phyloP scores from a whole-genome alignment of 2,329 filamentous ascomycete genomes.

The Fusarium coicis region DNA sequence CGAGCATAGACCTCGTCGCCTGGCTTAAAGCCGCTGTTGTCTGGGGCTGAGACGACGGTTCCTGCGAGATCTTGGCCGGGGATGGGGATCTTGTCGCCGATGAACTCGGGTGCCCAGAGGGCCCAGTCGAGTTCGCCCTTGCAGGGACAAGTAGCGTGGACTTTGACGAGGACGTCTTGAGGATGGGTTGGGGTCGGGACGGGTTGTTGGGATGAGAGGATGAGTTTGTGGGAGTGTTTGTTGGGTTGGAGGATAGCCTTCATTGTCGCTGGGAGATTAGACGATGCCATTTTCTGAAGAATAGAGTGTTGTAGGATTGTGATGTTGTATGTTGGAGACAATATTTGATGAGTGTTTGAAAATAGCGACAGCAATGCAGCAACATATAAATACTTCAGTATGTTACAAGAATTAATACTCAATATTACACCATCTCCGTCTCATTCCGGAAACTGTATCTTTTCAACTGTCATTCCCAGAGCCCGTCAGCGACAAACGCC shows the following conservation, averaged over 20 bases:
- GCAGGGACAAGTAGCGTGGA: constrained; percentile 48
- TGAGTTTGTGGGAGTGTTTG: constrained; percentile 26
- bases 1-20: constrained; percentile 31
- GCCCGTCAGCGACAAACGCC: not conserved
- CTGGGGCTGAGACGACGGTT: constrained; percentile 47
- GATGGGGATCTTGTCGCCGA: constrained; percentile 41
- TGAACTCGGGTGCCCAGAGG: constrained; percentile 31
- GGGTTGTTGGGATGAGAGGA: constrained; percentile 2
- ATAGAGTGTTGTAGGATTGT: accelerated
- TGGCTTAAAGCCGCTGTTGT: constrained; percentile 34
- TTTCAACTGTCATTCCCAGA: accelerated
- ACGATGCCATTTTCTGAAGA: not conserved
- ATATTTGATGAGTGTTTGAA: accelerated
- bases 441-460: not conserved
- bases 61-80: constrained; percentile 54
- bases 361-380: accelerated
- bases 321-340: too few relatives aligned
- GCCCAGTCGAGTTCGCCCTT: constrained; percentile 49
- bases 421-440: accelerated
- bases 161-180: constrained; percentile 47
- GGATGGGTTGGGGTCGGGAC: constrained; percentile 37
- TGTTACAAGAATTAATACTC: accelerated
- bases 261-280: constrained; percentile 12
- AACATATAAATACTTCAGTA: accelerated
- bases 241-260: constrained; percentile 27